Evolutionary conservation across 2,329 filamentous ascomycete species (phyloP), one percentile per base, ranked within the genome.

Genomic region (Arthroderma uncinatum): DNA sequence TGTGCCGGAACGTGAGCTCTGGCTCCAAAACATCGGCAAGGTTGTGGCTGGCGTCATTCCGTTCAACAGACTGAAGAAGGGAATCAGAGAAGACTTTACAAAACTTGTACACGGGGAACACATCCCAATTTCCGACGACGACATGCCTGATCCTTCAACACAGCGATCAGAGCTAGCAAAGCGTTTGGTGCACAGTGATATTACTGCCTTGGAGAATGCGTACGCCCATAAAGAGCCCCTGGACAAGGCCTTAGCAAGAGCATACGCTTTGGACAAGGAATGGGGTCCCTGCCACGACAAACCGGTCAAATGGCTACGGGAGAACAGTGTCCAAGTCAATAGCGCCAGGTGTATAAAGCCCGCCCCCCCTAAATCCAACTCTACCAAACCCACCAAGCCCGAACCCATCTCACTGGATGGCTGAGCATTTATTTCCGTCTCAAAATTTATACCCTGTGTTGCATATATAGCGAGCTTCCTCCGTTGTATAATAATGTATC

Each of bases 171-270:
- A 25, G 4, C 12, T 48, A 21, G 44, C 44, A 30, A 48, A 48
- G 44, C 25, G 21, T 28, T 28, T 48, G 44, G 44, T 48, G 8
- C 14, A 48, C 10, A 28, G 44, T 30, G 44, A 48, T 28, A 12
- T 48, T 25, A n/a, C 55, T 28, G 57, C 72, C 34, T 52, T 70
- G 25, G 44, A 63, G 1, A 66, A 63, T 69, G 23, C 28, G 5
- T 37, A 34, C n/a, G 7, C 8, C n/a, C 36, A 25, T 25, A 40
- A 53, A 2, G 53, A 61, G 21, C 58, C 65, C 14, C 57, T 74
- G 12, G 36, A 54, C 2, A 57, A 66, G 19, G 72, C 73, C 69
- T 60, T 75, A 34, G 64, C 70, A 52, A 66, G 69, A 7, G 73
- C 73, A 7, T 58, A 61, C 12, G 59, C 59, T 33, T 44, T 73